Base-by-base conservation (phyloP, 2,329 filamentous ascomycete species). In the Plectosphaerella plurivora region DNA sequence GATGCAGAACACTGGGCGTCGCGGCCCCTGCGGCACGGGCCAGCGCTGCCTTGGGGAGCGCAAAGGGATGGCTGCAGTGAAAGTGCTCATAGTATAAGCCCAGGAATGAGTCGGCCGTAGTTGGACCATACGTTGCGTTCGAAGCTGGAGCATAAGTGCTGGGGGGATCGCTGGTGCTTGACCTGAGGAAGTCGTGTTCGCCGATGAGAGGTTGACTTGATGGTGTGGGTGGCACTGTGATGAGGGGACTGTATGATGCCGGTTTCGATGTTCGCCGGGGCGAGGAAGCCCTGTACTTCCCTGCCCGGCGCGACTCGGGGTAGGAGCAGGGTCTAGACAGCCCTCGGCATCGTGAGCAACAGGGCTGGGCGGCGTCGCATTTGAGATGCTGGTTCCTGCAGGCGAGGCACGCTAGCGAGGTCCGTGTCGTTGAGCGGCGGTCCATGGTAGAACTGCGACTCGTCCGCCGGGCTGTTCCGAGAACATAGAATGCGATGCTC, bases 331-430 rank as follows among this genome's bases (percentile, higher is more conserved):
- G 64, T 33, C 72, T 72, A 8, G 66, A 66, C 42, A 75, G 70
- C 12, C 67, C 63, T 25, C 59, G 57, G 57, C 78, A 82, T 52
- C 77, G 67, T 10, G 58, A 63, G 53, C 77, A 79, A 46, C 68
- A 70, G 5, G 77, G 75, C n/a, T 72, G 69, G 28, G 70, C 70
- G 12, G 73, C 77, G 59, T 80, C 76, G 60, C 78, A 82, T 58
- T 79, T 79, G 36, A 80, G 62, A 61, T 81, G 78, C 37, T 76
- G 67, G 22, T 67, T 74, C 18, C 78, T 71, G 54, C 78, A 81
- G 28, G 73, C 72, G 9, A 79, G 71, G 60, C 78, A 81, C 10
- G 78, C 78, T 50, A 74, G 57, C 3, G 68, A 64, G 1, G 66
- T 69, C 39, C 62, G 61, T 12, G 60, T 47, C 16, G 45, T 47